A percentile compares a stretch with the other conserved stretches of the same genome.
These are phyloP conservation scores for Colletotrichum lindemuthianum DNA, from an alignment of 2,329 filamentous ascomycete genomes.

Conservation along the genomic window DNA sequence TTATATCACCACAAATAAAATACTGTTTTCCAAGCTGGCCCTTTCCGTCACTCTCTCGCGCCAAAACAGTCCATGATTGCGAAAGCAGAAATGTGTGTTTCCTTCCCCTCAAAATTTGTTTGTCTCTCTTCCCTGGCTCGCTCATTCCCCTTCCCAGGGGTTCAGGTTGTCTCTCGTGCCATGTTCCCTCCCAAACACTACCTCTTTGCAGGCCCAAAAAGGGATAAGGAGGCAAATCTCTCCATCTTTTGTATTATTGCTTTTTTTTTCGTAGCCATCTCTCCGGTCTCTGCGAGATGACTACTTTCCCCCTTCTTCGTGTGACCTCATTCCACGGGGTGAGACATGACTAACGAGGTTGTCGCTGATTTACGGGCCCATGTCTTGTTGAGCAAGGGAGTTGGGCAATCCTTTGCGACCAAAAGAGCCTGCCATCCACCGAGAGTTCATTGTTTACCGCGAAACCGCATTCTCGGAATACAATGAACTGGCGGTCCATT, in stretches of 20 bases:
- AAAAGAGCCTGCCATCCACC: neutral
- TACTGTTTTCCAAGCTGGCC: too few relatives aligned
- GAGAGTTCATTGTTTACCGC: neutral
- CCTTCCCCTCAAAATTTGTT: conserved; percentile 4
- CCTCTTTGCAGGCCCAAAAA: neutral
- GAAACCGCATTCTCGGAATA: conserved; percentile 8
- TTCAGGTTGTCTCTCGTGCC: too few relatives aligned
- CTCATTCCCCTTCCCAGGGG: conserved; percentile 9
- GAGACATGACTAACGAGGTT: conserved; percentile 8
- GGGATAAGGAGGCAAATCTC: neutral
- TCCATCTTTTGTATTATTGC: neutral
- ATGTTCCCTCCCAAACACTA: too few relatives aligned
- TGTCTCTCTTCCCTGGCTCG: conserved; percentile 18
- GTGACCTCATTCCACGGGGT: conserved; percentile 17
- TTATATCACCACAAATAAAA: too few relatives aligned
- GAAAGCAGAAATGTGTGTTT: conserved; percentile 16
- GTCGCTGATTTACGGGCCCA: neutral
- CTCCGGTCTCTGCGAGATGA: neutral
- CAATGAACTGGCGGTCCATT: neutral
- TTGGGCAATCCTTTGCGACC: neutral
- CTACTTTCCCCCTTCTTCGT: conserved; percentile 3
- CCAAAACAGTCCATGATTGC: conserved; percentile 24
- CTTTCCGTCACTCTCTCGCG: too few relatives aligned
- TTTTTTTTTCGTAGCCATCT: conserved; percentile 12
- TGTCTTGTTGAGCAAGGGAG: conserved; percentile 21